Base-by-base conservation (phyloP, 1,284 basidiomycete species). In the Cutaneotrichosporon sp. region DNA sequence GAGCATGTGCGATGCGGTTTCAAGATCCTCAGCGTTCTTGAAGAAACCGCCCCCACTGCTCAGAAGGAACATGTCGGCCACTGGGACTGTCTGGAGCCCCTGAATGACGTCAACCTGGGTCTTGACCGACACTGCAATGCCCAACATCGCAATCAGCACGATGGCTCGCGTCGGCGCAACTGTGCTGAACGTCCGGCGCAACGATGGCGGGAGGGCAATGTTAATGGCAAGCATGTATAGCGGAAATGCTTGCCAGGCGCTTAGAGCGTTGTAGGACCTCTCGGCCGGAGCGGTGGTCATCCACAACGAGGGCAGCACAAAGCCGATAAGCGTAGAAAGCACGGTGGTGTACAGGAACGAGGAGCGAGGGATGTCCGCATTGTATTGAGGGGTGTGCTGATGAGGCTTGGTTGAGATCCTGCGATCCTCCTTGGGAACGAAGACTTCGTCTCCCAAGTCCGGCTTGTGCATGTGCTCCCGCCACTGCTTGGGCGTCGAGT, bases 161-260 rank as follows among this genome's bases (percentile, higher is more conserved):
- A 58, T 54, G 52, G 38, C 52, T 14, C 19, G n/a, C 16, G 3
- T 38, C 9, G 56, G 49, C 31, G 49, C 16, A 20, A 48, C 42
- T 17, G 16, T 10, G 20, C 41, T 16, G 46, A 52, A 52, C 29
- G 27, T 25, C 16, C 39, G 22, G 46, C 49, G 50, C 12, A 58
- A 46, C 3, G 52, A 27, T 1, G 47, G 52, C 5, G 56, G 56
- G 14, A 58, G 46, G 3, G 34, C 34, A 19, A 52, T n/a, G 52
- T 54, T 54, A 34, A 58, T 34, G 16, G 44, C 43, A 12, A 58
- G 39, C 49, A 58, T 51, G 52, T 49, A 54, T 3, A 52, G 17
- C 5, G 56, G 52, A 33, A 45, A 58, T 19, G 27, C n/a, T 47
- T 58, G 56, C 49, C 49, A 58, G 1, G 32, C 9, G 37, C 32